These are phyloP conservation scores for Stellera chamaejasme DNA, from an alignment of 345 rosid species.

Conservation along the genomic window DNA sequence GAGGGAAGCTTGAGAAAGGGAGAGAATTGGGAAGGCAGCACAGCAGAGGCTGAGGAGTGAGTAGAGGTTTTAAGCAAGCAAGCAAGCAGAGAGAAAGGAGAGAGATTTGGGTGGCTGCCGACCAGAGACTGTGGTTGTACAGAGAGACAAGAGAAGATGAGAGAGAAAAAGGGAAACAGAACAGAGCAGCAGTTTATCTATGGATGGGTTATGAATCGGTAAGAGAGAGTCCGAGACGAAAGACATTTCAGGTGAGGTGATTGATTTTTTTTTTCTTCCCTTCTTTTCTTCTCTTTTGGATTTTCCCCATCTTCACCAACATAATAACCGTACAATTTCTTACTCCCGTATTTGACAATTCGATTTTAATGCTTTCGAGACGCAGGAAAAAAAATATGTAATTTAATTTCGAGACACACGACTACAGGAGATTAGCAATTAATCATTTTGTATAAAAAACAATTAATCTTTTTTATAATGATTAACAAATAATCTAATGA, in stretches of 20 bases:
- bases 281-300: not conserved
- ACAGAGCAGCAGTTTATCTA: not conserved
- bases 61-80: slow-evolving; percentile 7
- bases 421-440: no score
- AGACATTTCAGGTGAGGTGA: slow-evolving; percentile 37
- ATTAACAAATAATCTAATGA: no score
- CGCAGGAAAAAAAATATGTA: no score
- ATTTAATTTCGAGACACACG: no score
- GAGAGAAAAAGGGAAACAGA: not conserved
- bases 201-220: slow-evolving; percentile 10
- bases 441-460: no score
- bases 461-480: no score
- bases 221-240: slow-evolving; percentile 13
- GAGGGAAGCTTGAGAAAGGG: not conserved
- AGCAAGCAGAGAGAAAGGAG: slow-evolving; percentile 4
- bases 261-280: not conserved
- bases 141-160: not conserved
- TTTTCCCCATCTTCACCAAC: not conserved
- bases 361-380: no score
- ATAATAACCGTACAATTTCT: no score
- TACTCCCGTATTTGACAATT: no score
- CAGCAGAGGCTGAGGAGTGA: not conserved
- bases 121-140: slow-evolving; percentile 15
- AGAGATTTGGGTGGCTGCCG: slow-evolving; percentile 15
- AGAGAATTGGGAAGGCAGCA: not conserved